Evolutionary conservation across 495 filamentous ascomycete genomes (phyloP).

Genomic region (Aspergillus carlsbadensis): DNA sequence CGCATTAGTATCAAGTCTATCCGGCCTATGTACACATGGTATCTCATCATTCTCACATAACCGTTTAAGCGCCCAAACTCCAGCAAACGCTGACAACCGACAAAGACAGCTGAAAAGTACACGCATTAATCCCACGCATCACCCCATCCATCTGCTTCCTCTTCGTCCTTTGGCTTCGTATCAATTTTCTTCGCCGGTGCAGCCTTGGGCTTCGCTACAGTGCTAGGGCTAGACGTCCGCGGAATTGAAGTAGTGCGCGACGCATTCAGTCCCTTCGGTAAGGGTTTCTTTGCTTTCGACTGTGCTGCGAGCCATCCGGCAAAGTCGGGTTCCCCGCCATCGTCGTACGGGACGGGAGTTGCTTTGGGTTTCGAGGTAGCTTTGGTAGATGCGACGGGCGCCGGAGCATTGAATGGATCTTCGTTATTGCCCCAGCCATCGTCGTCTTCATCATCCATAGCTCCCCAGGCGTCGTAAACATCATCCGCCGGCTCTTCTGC

Average conservation of each 20-base stretch:
- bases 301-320: conserved; percentile 90
- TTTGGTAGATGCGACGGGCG: conserved; percentile 34
- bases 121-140: conserved; percentile 51
- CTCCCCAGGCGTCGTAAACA: conserved; percentile 67
- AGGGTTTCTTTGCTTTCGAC: conserved; percentile 65
- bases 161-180: conserved; percentile 50
- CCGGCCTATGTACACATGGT: conserved; percentile 4
- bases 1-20: not conserved
- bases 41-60: not conserved
- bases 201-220: conserved; percentile 40
- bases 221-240: conserved; percentile 31
- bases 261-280: conserved; percentile 78
- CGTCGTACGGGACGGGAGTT: conserved; percentile 62
- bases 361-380: conserved; percentile 31
- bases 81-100: not conserved
- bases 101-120: not conserved
- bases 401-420: conserved; percentile 47
- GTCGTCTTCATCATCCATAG: conserved; percentile 63
- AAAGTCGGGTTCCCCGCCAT: conserved; percentile 87
- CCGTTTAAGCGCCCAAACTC: not conserved
- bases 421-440: conserved; percentile 43
- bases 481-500: conserved; percentile 54
- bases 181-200: conserved; percentile 46
- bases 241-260: conserved; percentile 27
- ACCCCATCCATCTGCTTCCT: conserved; percentile 54